Percentiles rank a stretch among this genome's conserved stretches.
These are phyloP conservation scores for Boletus fagicola DNA, from an alignment of 768 basidiomycete genomes.

Conservation along the genomic window DNA sequence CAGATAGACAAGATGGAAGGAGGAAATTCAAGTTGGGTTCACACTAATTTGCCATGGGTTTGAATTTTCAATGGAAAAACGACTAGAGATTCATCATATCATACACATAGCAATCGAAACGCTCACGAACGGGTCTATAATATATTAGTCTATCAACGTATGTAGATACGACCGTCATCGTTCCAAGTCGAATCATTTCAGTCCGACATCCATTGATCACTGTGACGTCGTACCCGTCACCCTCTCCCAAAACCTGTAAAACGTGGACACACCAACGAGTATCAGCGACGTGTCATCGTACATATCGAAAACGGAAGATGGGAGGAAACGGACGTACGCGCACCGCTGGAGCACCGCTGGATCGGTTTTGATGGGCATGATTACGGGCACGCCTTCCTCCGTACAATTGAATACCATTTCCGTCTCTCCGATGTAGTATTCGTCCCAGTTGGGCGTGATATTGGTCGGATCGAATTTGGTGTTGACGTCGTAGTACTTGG, in stretches of 20 bases:
- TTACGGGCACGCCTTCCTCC: neutral
- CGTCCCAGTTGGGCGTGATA: slow-evolving; percentile 18
- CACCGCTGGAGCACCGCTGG: slow-evolving; percentile 3
- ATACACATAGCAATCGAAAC: no score
- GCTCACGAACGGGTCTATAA: no score
- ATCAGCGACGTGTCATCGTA: neutral
- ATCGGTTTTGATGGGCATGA: slow-evolving; percentile 7
- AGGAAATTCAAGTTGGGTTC: no score
- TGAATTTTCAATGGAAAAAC: no score
- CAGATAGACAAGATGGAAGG: no score
- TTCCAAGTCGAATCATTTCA: neutral
- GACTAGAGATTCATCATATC: no score
- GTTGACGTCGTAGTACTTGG: slow-evolving; percentile 25
- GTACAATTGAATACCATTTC: slow-evolving; percentile 21
- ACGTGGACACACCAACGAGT: neutral
- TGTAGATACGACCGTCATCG: no score
- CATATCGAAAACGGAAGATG: no score
- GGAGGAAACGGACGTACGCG: slow-evolving; percentile 6
- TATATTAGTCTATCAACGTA: no score
- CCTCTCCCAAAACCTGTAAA: slow-evolving; percentile 15
- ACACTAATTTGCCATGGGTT: no score
- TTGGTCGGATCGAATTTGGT: slow-evolving; percentile 12
- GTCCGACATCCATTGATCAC: neutral
- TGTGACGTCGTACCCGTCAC: slow-evolving; percentile 11
- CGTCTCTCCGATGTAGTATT: neutral